These are phyloP conservation scores for Fusarium aywerte DNA, from an alignment of 2,329 filamentous ascomycete species.

Conservation along the genomic window DNA sequence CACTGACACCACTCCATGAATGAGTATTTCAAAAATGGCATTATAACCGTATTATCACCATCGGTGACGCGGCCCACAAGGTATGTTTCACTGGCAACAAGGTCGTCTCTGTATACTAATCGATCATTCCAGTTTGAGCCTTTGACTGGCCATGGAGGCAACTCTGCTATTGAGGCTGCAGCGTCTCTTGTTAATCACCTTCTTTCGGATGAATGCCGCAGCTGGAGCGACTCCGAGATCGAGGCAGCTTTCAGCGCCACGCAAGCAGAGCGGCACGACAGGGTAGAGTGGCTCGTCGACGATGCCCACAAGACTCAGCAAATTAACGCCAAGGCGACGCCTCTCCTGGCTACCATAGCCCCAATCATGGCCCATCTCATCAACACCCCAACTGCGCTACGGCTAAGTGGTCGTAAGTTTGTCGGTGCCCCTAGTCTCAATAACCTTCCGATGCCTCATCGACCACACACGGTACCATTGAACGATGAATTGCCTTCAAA, in stretches of 20 bases:
- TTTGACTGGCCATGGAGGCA: not conserved
- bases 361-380: not conserved
- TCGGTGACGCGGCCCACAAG: conserved; percentile 23
- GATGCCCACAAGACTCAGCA: not conserved
- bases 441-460: not conserved
- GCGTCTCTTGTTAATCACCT: not conserved
- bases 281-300: not conserved
- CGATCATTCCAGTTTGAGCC: not conserved
- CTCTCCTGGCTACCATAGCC: not conserved
- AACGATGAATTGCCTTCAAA: not conserved
- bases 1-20: conserved; percentile 2
- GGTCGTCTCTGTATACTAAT: not conserved
- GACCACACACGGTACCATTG: not conserved
- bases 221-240: not conserved
- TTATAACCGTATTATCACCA: not conserved
- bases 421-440: not conserved
- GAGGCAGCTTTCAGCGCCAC: not conserved
- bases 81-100: no score
- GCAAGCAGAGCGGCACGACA: not conserved
- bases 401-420: fast-evolving
- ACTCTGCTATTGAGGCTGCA: conserved; percentile 1
- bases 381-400: fast-evolving
- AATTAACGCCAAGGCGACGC: not conserved
- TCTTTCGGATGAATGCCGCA: fast-evolving
- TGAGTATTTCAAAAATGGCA: conserved; percentile 14